Evolutionary conservation across 495 filamentous ascomycete species (phyloP).

Genomic region (Aspergillus carlsbadensis): DNA sequence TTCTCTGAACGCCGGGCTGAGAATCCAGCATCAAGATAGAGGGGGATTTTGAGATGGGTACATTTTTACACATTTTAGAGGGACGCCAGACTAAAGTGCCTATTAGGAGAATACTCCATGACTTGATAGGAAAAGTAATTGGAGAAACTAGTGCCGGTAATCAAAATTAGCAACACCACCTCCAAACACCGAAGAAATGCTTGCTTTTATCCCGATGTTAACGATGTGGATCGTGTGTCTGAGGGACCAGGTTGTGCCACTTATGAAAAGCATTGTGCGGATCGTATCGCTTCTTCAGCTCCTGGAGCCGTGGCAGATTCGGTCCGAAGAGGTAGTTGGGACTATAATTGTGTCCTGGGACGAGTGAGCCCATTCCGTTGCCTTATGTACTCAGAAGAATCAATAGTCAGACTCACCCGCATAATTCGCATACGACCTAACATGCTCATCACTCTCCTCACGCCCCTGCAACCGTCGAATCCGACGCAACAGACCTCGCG

Average conservation of each 20-base stretch:
- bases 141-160: too few species aligned
- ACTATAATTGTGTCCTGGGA: constrained; percentile 25
- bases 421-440: constrained; percentile 31
- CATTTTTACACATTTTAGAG: too few species aligned
- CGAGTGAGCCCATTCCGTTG: constrained; percentile 23
- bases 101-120: too few species aligned
- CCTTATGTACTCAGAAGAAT: constrained; percentile 3
- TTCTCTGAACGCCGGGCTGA: too few species aligned
- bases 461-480: neutral
- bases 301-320: constrained; percentile 33
- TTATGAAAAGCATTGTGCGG: constrained; percentile 43
- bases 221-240: neutral
- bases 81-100: too few species aligned
- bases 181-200: too few species aligned
- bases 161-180: too few species aligned
- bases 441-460: neutral
- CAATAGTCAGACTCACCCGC: constrained; percentile 2
- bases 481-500: neutral
- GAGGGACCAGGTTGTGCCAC: constrained; percentile 17
- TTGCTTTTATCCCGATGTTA: too few species aligned
- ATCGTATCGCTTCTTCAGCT: constrained; percentile 45
- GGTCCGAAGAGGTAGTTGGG: constrained; percentile 35
- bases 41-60: too few species aligned
- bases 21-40: too few species aligned
- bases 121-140: too few species aligned